phyloP scores from a whole-genome alignment of 2,329 filamentous ascomycete genomes.

The Fusarium siculi region DNA sequence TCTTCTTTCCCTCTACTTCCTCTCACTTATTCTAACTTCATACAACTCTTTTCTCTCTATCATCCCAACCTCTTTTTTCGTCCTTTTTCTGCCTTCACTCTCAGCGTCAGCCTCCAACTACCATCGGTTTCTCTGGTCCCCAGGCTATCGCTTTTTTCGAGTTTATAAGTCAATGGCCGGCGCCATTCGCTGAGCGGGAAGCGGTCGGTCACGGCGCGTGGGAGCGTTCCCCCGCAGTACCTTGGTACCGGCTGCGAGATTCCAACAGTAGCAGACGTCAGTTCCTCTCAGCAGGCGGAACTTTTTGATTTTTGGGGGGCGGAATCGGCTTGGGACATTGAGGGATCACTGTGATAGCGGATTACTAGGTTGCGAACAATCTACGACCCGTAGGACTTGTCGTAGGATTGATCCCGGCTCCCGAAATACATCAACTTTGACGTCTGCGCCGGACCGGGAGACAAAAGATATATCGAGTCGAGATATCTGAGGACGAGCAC shows the following conservation, averaged over 20 bases:
- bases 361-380: slow-evolving; percentile 12
- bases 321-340: slow-evolving; percentile 16
- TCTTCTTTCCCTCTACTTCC: slow-evolving; percentile 30
- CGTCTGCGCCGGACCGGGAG: slow-evolving; percentile 16
- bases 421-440: slow-evolving; percentile 21
- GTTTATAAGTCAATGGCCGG: slow-evolving; percentile 64
- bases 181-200: slow-evolving; percentile 63
- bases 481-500: slow-evolving; percentile 1
- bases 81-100: slow-evolving; percentile 11
- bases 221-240: slow-evolving; percentile 70
- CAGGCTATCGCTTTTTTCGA: slow-evolving; percentile 29
- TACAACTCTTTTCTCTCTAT: slow-evolving; percentile 8
- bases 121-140: slow-evolving; percentile 16
- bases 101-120: slow-evolving; percentile 14
- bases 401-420: neutral
- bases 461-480: slow-evolving; percentile 2
- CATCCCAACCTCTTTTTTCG: slow-evolving; percentile 8
- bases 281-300: slow-evolving; percentile 10
- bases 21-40: slow-evolving; percentile 24
- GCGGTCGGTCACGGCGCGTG: slow-evolving; percentile 68
- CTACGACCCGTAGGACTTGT: neutral
- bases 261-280: slow-evolving; percentile 38
- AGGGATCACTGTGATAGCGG: slow-evolving; percentile 9
- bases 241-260: slow-evolving; percentile 50
- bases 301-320: slow-evolving; percentile 22